Evolutionary conservation across 1,284 basidiomycete species (phyloP).

Genomic region (Austroboletus sp.): DNA sequence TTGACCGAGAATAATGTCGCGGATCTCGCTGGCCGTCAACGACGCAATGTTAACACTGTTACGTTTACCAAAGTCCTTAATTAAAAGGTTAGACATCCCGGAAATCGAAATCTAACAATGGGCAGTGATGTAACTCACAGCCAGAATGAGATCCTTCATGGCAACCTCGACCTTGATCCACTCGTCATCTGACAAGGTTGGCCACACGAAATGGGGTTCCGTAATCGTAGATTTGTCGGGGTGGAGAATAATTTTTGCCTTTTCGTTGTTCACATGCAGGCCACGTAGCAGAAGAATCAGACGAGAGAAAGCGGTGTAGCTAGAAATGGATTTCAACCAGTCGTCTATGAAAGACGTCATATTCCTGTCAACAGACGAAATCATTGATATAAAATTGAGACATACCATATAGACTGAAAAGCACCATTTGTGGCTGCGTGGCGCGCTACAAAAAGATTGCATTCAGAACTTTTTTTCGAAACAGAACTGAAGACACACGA

Average conservation of each 20-base stretch:
- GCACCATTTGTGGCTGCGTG: slow-evolving; percentile 97
- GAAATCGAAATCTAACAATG: background rate
- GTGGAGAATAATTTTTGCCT: slow-evolving; percentile 91
- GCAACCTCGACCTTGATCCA: slow-evolving; percentile 99
- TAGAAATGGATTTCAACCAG: slow-evolving; percentile 98
- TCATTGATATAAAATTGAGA: background rate
- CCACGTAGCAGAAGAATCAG: slow-evolving; percentile 92
- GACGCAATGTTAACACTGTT: slow-evolving; percentile 99
- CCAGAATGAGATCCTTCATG: slow-evolving; percentile 87
- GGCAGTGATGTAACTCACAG: slow-evolving; percentile 40
- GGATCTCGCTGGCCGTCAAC: slow-evolving; percentile 90
- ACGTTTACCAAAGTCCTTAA: slow-evolving; percentile 92
- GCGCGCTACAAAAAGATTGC: slow-evolving; percentile 53
- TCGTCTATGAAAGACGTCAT: slow-evolving; percentile 55
- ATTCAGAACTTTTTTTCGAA: slow-evolving; percentile 3
- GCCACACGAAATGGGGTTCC: slow-evolving; percentile 98
- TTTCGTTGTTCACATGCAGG: slow-evolving; percentile 98
- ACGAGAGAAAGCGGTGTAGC: slow-evolving; percentile 98
- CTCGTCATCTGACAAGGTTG: slow-evolving; percentile 88
- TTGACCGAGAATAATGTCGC: slow-evolving; percentile 94
- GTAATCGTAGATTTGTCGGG: slow-evolving; percentile 93
- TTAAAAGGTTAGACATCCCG: slow-evolving; percentile 8
- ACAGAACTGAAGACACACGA: slow-evolving; percentile 42
- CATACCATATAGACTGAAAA: slow-evolving; percentile 92
- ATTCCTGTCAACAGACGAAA: slow-evolving; percentile 1